Evolutionary conservation across 169 alveolate species (phyloP).

Genomic region (Prorocentrum cordatum): DNA sequence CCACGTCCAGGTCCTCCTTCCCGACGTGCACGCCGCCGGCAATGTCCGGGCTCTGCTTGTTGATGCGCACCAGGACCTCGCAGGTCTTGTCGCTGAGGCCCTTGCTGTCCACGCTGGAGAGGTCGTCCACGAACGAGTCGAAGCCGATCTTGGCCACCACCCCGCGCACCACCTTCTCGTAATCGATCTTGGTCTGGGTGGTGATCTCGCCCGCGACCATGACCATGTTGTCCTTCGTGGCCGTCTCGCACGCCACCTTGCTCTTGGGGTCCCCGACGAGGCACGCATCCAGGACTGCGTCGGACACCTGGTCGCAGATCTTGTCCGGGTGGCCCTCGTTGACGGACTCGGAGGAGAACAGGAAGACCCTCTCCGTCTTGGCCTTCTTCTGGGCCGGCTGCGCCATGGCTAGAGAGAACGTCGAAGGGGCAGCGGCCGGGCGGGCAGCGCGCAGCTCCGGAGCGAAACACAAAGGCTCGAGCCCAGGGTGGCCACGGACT

Average conservation of each 20-base stretch:
- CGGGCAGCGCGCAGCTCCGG: no score
- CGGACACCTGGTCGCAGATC: conserved; percentile 91
- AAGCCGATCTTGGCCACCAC: conserved; percentile 80
- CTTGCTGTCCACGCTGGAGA: conserved; percentile 61
- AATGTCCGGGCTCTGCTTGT: conserved; percentile 92
- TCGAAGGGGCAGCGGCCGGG: no score
- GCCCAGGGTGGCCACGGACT: no score
- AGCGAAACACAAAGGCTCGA: no score
- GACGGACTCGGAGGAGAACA: conserved; percentile 97
- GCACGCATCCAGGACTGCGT: conserved; percentile 98
- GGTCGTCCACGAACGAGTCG: conserved; percentile 74
- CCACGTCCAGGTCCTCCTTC: conserved; percentile 78
- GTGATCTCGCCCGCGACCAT: conserved; percentile 97
- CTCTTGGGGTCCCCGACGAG: conserved; percentile 82
- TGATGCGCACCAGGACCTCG: conserved; percentile 86
- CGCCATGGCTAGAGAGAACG: conserved; percentile 12
- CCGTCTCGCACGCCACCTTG: conserved; percentile 93
- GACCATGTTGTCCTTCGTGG: conserved; percentile 90
- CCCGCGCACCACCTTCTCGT: conserved; percentile 91
- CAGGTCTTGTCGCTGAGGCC: conserved; percentile 94
- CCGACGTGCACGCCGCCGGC: conserved; percentile 91
- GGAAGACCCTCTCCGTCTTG: conserved; percentile 75
- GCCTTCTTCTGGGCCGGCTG: conserved; percentile 35
- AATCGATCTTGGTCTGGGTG: conserved; percentile 86
- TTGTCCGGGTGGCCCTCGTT: conserved; percentile 99